Evolutionary conservation across 768 basidiomycete species (phyloP).

Genomic region (Fomitopsis pulvina): DNA sequence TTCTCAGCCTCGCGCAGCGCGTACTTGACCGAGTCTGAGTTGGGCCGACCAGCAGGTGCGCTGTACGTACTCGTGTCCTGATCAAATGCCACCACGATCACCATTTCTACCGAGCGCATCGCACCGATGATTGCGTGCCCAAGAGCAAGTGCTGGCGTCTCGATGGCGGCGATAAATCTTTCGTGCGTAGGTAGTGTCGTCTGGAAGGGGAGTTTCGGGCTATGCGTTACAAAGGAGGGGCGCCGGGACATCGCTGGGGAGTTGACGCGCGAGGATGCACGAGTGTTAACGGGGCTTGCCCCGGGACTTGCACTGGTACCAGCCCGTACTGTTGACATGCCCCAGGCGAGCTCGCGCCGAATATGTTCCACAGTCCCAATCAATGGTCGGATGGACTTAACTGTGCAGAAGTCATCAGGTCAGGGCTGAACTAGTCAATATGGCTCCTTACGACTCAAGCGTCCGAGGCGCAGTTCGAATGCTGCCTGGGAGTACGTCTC

Average conservation of each 20-base stretch:
- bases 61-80: slow-evolving; percentile 3
- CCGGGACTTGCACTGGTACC: slow-evolving; percentile 6
- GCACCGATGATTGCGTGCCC: slow-evolving; percentile 29
- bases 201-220: neutral
- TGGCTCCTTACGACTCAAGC: slow-evolving; percentile 32
- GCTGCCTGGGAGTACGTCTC: slow-evolving; percentile 36
- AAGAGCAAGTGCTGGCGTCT: slow-evolving; percentile 23
- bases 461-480: slow-evolving; percentile 40
- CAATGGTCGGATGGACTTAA: slow-evolving; percentile 37
- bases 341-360: slow-evolving; percentile 40
- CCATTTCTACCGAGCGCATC: slow-evolving; percentile 28
- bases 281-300: neutral
- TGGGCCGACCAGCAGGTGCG: neutral
- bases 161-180: slow-evolving; percentile 23
- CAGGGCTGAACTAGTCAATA: neutral
- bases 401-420: slow-evolving; percentile 14
- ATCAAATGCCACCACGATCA: slow-evolving; percentile 26
- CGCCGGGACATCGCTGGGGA: neutral
- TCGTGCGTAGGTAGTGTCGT: slow-evolving; percentile 2
- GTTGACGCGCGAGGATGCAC: slow-evolving; percentile 4
- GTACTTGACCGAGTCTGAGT: slow-evolving; percentile 8
- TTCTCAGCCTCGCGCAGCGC: slow-evolving; percentile 13
- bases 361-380: slow-evolving; percentile 38
- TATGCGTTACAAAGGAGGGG: neutral
- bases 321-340: slow-evolving; percentile 21